phyloP scores from a whole-genome alignment of 2,329 filamentous ascomycete genomes.

The Zymoseptoria brevis region DNA sequence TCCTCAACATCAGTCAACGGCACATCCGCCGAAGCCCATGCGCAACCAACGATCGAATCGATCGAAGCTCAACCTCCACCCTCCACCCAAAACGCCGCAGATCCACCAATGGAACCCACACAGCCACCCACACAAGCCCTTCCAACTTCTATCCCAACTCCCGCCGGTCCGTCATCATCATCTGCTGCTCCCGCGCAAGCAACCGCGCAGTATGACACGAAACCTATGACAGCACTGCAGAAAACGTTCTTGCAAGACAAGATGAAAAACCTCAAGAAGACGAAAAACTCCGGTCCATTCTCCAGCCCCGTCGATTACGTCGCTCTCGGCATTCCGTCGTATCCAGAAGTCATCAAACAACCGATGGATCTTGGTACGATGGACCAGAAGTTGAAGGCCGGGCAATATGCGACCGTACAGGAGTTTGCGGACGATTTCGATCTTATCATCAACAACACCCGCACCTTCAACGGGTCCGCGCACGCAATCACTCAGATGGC shows the following conservation, averaged over 20 bases:
- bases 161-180: conserved; percentile 16
- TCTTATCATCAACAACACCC: conserved; percentile 70
- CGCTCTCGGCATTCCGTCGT: conserved; percentile 66
- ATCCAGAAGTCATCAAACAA: conserved; percentile 62
- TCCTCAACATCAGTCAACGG: not conserved
- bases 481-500: conserved; percentile 67
- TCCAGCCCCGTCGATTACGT: conserved; percentile 67
- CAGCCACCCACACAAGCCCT: not conserved
- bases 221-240: conserved; percentile 52
- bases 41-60: conserved; percentile 4
- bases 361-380: conserved; percentile 82
- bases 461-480: conserved; percentile 70
- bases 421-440: conserved; percentile 67
- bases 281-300: conserved; percentile 70
- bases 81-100: not conserved
- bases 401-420: conserved; percentile 60
- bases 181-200: conserved; percentile 7
- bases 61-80: not conserved
- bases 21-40: not conserved
- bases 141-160: not conserved
- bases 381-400: conserved; percentile 67
- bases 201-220: conserved; percentile 28
- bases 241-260: conserved; percentile 56
- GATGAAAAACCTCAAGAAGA: conserved; percentile 73
- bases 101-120: not conserved